Evolutionary conservation across 202 grass and related monocot genomes (phyloP), one percentile per base, ranked within the genome.

Genomic region (Setaria italica): DNA sequence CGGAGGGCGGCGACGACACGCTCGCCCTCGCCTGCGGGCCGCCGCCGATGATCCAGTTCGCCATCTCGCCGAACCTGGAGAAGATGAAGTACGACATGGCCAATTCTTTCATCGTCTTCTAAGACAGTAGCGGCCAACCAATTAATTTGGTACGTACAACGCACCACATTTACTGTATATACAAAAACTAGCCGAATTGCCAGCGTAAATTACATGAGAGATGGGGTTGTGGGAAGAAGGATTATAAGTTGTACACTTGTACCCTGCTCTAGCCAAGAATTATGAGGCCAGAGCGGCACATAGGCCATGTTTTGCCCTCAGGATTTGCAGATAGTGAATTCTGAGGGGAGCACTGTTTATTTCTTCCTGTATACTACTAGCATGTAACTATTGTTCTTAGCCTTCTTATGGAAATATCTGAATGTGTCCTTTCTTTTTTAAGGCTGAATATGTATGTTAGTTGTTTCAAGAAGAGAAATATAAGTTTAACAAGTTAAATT

Each of bases 11-110:
- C 8, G 66, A 79, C 16, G 86, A 96, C 25, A 92, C 88, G 39
- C 81, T 99, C 32, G 96, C 93, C 2, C 86, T 99, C 1, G 91
- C 91, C 3, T 99, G 96, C 25, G 96, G 93, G 56, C 93, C 96
- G 11, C 93, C 90, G 72, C 91, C 91, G 6, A 99, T 96, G 96
- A 94, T 99, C 87, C 81, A 96, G 82, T 99, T 94, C 74, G 93
- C 91, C 42, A 75, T 98, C 80, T 83, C 76, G 56, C 93, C 95
- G 4, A 95, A 94, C 69, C 74, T 98, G 79, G 93, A 95, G 90
- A 98, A 94, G 85, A 90, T 98, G 89, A 94, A 94, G 75, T 91
- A 95, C 76, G 88, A 98, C 84, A 66, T 91, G 53, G 81, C 74
- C 21, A 89, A 69, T 69, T 92, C 93, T 34, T 94, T 89, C 75